These are phyloP conservation scores for Saccharomycopsis schoenii DNA, from an alignment of 805 yeast genomes.

Conservation along the genomic window DNA sequence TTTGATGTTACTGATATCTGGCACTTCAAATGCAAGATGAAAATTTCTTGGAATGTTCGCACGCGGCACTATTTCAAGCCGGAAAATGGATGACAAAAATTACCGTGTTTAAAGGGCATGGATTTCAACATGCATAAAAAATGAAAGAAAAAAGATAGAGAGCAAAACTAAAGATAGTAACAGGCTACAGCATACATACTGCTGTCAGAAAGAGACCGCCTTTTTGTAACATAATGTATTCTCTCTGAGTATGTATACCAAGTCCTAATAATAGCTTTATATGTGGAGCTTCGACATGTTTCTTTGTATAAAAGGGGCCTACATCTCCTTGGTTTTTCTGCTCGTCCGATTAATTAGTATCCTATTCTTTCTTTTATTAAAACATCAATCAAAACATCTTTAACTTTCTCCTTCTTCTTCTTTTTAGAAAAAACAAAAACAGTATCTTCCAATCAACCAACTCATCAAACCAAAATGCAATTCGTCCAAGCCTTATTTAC, in stretches of 20 bases:
- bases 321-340: background rate
- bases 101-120: background rate
- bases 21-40: too few relatives aligned
- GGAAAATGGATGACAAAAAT: background rate
- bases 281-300: background rate
- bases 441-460: too few relatives aligned
- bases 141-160: background rate
- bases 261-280: background rate
- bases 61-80: background rate
- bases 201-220: too few relatives aligned
- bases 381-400: background rate
- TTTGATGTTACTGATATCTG: too few relatives aligned
- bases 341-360: background rate
- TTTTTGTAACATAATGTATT: too few relatives aligned
- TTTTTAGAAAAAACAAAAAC: too few relatives aligned
- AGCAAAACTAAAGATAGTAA: background rate
- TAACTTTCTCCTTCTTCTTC: background rate
- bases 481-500: background rate
- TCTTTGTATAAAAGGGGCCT: background rate
- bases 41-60: too few relatives aligned
- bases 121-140: background rate
- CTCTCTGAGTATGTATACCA: too few relatives aligned
- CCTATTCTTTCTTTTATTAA: too few relatives aligned
- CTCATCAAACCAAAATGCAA: constrained; percentile 2
- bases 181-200: background rate